These are phyloP conservation scores for Lepidium campestre DNA, from an alignment of 441 rosid species.

Conservation along the genomic window DNA sequence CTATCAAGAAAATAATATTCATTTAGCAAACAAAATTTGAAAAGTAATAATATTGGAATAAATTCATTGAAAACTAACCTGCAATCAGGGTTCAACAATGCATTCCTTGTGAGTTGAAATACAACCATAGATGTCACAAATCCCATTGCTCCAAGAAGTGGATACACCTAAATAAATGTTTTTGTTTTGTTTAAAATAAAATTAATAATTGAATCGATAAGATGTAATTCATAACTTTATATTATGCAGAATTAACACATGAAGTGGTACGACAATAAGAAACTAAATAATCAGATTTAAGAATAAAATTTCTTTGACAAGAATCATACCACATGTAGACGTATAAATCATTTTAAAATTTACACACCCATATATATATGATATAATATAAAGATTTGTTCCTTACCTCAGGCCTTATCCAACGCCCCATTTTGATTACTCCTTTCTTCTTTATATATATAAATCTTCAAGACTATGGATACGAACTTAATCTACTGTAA, in stretches of 20 bases:
- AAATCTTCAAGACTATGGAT: neutral
- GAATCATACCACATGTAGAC: no score
- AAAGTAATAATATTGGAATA: neutral
- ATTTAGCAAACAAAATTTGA: neutral
- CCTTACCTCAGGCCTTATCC: constrained; percentile 82
- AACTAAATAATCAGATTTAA: no score
- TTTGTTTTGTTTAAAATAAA: neutral
- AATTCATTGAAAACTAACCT: constrained; percentile 24
- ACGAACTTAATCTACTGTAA: neutral
- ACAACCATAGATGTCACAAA: constrained; percentile 47
- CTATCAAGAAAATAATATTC: neutral
- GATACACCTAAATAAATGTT: constrained; percentile 39
- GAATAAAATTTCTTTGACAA: no score
- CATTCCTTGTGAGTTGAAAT: constrained; percentile 51
- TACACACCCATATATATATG: no score
- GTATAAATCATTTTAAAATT: no score
- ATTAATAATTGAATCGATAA: no score
- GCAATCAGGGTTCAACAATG: constrained; percentile 46
- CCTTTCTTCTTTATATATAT: neutral
- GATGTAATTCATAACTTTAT: no score
- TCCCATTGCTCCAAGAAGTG: constrained; percentile 53
- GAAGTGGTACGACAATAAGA: no score
- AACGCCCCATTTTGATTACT: constrained; percentile 47
- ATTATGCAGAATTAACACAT: no score
- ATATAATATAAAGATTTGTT: no score